These are phyloP conservation scores for Sicyos edulis DNA, from an alignment of 306 rosid species.

Conservation along the genomic window DNA sequence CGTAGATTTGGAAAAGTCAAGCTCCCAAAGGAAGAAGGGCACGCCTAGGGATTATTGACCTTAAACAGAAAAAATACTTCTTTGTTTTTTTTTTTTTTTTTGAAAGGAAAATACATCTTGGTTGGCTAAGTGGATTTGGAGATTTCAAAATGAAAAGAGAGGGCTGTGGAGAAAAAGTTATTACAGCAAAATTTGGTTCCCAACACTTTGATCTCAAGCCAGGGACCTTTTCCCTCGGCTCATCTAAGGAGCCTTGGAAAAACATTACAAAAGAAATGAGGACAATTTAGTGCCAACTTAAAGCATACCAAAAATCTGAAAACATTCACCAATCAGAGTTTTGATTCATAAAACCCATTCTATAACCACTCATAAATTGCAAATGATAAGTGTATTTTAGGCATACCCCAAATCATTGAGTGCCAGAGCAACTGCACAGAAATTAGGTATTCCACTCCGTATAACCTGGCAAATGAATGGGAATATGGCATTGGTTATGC, in stretches of 20 bases:
- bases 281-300: neutral
- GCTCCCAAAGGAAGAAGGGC: no score
- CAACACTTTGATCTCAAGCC: no score
- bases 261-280: neutral
- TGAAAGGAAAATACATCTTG: no score
- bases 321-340: neutral
- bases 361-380: neutral
- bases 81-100: no score
- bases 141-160: no score
- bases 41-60: no score
- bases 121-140: no score
- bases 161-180: no score
- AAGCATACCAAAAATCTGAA: neutral
- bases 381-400: slow-evolving; percentile 11
- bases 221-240: no score
- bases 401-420: slow-evolving; percentile 82
- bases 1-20: neutral
- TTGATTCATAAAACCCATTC: slow-evolving; percentile 8
- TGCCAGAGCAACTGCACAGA: slow-evolving; percentile 89
- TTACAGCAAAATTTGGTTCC: no score
- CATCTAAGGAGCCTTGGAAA: no score
- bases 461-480: slow-evolving; percentile 55
- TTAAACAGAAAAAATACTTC: no score
- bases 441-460: slow-evolving; percentile 91
- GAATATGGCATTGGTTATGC: slow-evolving; percentile 14